These are phyloP conservation scores for Rhytidiadelphus loreus DNA, from an alignment of 225 moss, liverwort and hornwort species.

Conservation along the genomic window DNA sequence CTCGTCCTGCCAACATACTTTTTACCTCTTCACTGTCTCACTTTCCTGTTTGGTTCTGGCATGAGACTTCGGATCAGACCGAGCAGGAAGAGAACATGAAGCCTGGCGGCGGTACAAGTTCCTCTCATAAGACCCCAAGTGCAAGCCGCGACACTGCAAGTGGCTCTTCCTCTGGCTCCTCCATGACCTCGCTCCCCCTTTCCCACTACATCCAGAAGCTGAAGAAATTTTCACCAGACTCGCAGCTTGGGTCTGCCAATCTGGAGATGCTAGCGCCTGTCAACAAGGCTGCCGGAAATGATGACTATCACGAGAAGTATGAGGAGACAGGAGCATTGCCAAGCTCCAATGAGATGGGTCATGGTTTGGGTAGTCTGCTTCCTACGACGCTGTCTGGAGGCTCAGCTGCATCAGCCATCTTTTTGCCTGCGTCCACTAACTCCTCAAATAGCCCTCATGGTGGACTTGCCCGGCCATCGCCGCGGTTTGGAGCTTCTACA, in stretches of 20 bases:
- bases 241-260: slow-evolving; percentile 48
- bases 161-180: slow-evolving; percentile 55
- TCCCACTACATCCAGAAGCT: slow-evolving; percentile 93
- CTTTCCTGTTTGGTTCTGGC: neutral
- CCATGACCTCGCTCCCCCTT: slow-evolving; percentile 64
- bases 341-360: neutral
- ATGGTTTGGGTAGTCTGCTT: neutral
- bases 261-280: slow-evolving; percentile 6
- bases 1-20: neutral
- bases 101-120: neutral
- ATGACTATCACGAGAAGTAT: neutral
- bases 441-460: slow-evolving; percentile 9
- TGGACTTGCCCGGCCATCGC: slow-evolving; percentile 10
- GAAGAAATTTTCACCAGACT: slow-evolving; percentile 65
- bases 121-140: slow-evolving; percentile 1
- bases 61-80: neutral
- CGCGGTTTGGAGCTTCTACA: neutral
- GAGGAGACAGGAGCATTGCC: neutral
- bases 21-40: neutral
- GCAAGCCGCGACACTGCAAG: slow-evolving; percentile 35
- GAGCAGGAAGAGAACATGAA: slow-evolving; percentile 1
- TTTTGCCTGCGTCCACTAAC: slow-evolving; percentile 20
- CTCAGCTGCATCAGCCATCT: slow-evolving; percentile 20
- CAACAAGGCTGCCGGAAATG: neutral
- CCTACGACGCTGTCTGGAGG: neutral